Evolutionary conservation across 495 filamentous ascomycete genomes (phyloP).

Genomic region (Aspergillus mulundensis): DNA sequence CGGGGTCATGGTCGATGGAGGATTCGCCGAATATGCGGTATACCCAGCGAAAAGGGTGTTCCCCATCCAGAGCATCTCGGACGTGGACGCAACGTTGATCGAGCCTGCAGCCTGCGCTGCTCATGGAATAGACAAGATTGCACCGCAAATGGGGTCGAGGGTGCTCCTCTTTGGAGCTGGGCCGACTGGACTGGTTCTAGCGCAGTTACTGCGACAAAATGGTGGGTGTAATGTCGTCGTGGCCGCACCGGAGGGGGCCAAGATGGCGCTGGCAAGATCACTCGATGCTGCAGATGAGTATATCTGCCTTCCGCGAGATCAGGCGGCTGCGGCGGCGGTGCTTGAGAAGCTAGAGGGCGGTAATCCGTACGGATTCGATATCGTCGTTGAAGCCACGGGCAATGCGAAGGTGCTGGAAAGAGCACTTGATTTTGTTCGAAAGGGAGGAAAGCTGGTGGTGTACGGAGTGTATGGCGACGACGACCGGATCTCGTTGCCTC

Average conservation of each 20-base stretch:
- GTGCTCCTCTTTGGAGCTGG: no score
- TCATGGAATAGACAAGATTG: neutral
- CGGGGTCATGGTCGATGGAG: slow-evolving; percentile 51
- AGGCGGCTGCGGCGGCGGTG: neutral
- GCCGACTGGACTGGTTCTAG: no score
- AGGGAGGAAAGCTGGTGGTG: slow-evolving; percentile 56
- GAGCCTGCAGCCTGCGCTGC: slow-evolving; percentile 60
- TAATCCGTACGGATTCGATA: slow-evolving; percentile 59
- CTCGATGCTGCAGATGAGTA: no score
- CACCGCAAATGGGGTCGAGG: no score
- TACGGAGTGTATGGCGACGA: slow-evolving; percentile 54
- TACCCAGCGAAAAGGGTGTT: slow-evolving; percentile 52
- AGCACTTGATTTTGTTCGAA: slow-evolving; percentile 52
- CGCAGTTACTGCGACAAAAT: no score
- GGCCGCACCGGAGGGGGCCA: no score
- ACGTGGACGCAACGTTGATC: slow-evolving; percentile 56
- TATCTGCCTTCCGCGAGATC: no score
- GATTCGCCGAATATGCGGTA: slow-evolving; percentile 56
- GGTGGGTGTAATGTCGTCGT: no score
- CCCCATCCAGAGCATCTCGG: slow-evolving; percentile 52
- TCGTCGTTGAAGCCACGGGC: slow-evolving; percentile 51
- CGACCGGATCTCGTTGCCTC: slow-evolving; percentile 51
- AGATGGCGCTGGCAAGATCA: no score
- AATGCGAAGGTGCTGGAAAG: slow-evolving; percentile 54
- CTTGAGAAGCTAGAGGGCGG: neutral